Evolutionary conservation across 2,329 filamentous ascomycete genomes (phyloP).

Genomic region (Aspergillus sergii): DNA sequence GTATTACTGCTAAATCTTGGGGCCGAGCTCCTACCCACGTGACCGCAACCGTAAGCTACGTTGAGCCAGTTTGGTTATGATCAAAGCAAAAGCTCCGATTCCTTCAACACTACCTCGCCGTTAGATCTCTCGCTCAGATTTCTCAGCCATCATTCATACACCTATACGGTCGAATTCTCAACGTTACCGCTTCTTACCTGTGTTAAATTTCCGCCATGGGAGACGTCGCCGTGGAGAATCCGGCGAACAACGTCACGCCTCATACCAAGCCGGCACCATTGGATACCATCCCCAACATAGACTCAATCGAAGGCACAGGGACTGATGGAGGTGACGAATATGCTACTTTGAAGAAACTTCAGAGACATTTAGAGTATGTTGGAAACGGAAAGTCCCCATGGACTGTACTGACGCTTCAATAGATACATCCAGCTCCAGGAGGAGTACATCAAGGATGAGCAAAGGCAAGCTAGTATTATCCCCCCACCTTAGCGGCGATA

Average conservation of each 20-base stretch:
- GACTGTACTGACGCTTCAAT: slow-evolving; percentile 25
- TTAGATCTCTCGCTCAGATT: background rate
- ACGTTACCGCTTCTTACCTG: background rate
- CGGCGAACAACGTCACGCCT: slow-evolving; percentile 70
- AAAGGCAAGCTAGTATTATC: slow-evolving; percentile 61
- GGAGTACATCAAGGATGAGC: slow-evolving; percentile 99
- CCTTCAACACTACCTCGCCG: slow-evolving; percentile 1
- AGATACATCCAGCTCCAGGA: slow-evolving; percentile 97
- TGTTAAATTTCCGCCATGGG: slow-evolving; percentile 63
- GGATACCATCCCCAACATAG: slow-evolving; percentile 81
- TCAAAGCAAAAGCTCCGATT: slow-evolving; percentile 12
- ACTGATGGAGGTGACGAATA: slow-evolving; percentile 90
- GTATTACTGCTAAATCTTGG: background rate
- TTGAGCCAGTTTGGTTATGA: slow-evolving; percentile 7
- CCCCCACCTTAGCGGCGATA: background rate
- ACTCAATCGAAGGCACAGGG: slow-evolving; percentile 81
- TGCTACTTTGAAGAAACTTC: slow-evolving; percentile 91
- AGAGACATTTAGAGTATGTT: slow-evolving; percentile 87
- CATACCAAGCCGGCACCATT: slow-evolving; percentile 80
- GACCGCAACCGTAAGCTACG: slow-evolving; percentile 8
- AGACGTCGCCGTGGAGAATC: slow-evolving; percentile 82
- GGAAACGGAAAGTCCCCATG: slow-evolving; percentile 1
- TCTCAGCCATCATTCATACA: background rate
- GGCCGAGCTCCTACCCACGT: slow-evolving; percentile 6
- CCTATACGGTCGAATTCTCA: background rate